Evolutionary conservation across 805 yeast genomes (phyloP), one percentile per base, ranked within the genome.

Genomic region (Metschnikowia orientalis): DNA sequence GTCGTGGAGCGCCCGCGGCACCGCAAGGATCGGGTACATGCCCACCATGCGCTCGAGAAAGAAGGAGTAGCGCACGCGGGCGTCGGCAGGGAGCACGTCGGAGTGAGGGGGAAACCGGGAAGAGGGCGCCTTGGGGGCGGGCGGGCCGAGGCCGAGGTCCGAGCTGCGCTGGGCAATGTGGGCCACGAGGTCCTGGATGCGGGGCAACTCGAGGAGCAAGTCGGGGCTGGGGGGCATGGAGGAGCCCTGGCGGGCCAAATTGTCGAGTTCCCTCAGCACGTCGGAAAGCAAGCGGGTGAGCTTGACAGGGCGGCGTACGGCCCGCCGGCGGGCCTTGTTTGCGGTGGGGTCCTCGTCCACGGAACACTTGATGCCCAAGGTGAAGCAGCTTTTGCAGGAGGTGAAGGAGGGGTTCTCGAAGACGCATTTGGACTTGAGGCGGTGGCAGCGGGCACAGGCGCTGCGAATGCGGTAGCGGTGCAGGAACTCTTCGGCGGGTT

Each of bases 401-500:
- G 50, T 52, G 41, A 53, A 61, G 11, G 51, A 41, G 2, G 76
- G 77, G 40, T 69, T 69, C 19, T 69, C 70, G 46, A 63, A 74
- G 3, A 66, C 63, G 51, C 79, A 74, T 44, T 71, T 59, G 69
- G 70, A 69, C 44, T 73, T 73, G 13, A 73, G 54, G 18, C 78
- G 47, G 38, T 71, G 73, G 41, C 79, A 74, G 37, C 79, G 51
- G 4, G 78, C 78, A 54, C 79, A 74, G 1, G 79, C 77, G 31
- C 73, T 54, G 18, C 61, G 42, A 35, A 69, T 65, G 35, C 76
- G 50, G 63, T 75, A 73, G 32, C 61, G 62, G 19, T 48, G 53
- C 5, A 73, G 60, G 50, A 71, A 71, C n/a, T 50, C 55, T 15
- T 20, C 35, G 15, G 11, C 16, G n/a, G 18, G 32, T 18, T 28